phyloP scores from a whole-genome alignment of 2,329 filamentous ascomycete species.

The Paracoccidioides lutzii region DNA sequence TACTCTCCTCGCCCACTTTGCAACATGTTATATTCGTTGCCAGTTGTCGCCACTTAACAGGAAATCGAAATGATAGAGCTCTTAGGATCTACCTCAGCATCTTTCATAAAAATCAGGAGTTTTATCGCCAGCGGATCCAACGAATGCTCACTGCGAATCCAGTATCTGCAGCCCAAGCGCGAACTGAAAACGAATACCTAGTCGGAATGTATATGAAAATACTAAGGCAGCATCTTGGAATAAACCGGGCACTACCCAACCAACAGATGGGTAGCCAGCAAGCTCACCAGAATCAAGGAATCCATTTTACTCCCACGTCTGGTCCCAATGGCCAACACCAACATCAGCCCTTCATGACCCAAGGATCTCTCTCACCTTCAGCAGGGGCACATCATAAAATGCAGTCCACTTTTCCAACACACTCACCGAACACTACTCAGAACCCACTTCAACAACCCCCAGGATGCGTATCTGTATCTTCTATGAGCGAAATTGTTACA shows the following conservation, averaged over 20 bases:
- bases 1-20: conserved; percentile 39
- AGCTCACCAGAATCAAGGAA: not conserved
- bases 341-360: not conserved
- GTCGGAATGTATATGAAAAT: conserved; percentile 10
- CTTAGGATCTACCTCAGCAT: not conserved
- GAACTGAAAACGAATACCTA: conserved; percentile 10
- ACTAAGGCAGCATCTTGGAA: not conserved
- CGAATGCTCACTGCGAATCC: not conserved
- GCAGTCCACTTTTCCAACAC: not conserved
- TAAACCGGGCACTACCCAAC: not conserved
- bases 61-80: not conserved
- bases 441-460: not conserved
- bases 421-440: not conserved
- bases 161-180: conserved; percentile 5
- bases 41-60: conserved; percentile 17
- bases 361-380: not conserved
- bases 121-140: conserved; percentile 12
- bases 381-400: not conserved
- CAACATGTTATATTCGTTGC: conserved; percentile 41
- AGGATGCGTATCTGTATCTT: not conserved
- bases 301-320: not conserved
- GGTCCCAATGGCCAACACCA: not conserved
- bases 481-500: not conserved
- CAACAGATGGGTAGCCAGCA: not conserved
- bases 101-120: conserved; percentile 9